Base-by-base conservation (phyloP, 2,329 filamentous ascomycete species). In the Ophiocordyceps unilateralis region DNA sequence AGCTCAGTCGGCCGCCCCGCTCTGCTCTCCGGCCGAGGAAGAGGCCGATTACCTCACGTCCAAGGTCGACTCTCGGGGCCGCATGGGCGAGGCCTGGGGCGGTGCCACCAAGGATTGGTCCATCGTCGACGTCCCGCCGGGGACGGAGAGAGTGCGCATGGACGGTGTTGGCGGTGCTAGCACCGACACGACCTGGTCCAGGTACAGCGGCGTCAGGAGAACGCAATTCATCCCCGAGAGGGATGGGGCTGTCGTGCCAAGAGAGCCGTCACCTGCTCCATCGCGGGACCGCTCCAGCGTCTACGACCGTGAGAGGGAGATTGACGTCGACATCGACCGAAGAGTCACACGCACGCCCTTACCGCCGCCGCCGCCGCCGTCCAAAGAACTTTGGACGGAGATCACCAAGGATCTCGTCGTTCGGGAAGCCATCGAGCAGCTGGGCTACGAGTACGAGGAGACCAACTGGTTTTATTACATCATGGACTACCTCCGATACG, bases 351-450 rank as follows among this genome's bases (percentile, higher is more conserved):
- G 61, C 23, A 48, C 49, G 28, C 58, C 54, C 47, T 59, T 47
- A 41, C 57, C 50, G 45, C 62, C 53, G 43, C 54, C 61, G 15
- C n/a, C 58, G 14, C 59, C 66, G 20, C 69, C 68, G 42, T 64
- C 71, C 26, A 71, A 74, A 44, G 76, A 81, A 46, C 83, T 93
- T 67, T 96, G 89, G 89, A 98, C 91, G 0, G 91, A 96, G 62
- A 86, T 98, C 52, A 93, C 89, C 39, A 94, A 93, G 63, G 88
- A 94, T 51, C 64, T 96, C 30, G 85, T 96, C 15, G 70, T 81
- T 45, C 78, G 81, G 42, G 87, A 95, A 57, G 91, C 91, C 17
- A 83, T 96, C 49, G 81, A 93, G 51, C 70, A 81, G 53, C 65
- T 80, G 55, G 85, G 85, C 3, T 96, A 94, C 60, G 78, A 84